phyloP scores from a whole-genome alignment of 2,329 filamentous ascomycete species.

The Aspergillus thermomutatus region DNA sequence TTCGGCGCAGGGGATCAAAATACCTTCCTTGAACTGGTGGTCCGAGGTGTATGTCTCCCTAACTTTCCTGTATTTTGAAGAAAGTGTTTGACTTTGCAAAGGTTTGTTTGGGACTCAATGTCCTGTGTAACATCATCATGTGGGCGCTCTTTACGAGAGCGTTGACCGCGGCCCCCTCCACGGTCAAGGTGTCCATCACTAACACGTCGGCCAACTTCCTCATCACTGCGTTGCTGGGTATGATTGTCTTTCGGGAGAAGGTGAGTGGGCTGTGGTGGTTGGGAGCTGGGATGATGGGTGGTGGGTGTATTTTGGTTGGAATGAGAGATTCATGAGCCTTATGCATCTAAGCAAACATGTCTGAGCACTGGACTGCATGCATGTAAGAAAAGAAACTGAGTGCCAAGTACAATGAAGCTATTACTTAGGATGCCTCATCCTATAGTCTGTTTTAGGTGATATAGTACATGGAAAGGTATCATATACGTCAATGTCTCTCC shows the following conservation, averaged over 20 bases:
- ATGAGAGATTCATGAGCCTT: slow-evolving; percentile 44
- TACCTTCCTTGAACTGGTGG: slow-evolving; percentile 46
- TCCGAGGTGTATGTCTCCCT: slow-evolving; percentile 49
- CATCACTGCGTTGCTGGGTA: slow-evolving; percentile 57
- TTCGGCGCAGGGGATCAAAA: slow-evolving; percentile 41
- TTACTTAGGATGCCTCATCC: slow-evolving; percentile 2
- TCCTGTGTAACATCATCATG: slow-evolving; percentile 62
- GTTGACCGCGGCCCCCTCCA: slow-evolving; percentile 57
- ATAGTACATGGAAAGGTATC: background rate
- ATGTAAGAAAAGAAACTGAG: background rate
- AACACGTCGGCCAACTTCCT: slow-evolving; percentile 64
- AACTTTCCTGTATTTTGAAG: slow-evolving; percentile 14
- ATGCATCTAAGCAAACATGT: background rate
- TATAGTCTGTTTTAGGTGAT: background rate
- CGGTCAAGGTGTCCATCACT: slow-evolving; percentile 61
- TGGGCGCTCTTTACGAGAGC: slow-evolving; percentile 64
- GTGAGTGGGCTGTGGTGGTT: slow-evolving; percentile 60
- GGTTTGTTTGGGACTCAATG: slow-evolving; percentile 60
- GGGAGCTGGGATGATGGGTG: slow-evolving; percentile 57
- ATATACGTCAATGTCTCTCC: slow-evolving; percentile 23
- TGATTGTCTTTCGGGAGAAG: slow-evolving; percentile 55
- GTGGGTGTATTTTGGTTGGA: slow-evolving; percentile 62
- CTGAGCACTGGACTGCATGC: background rate
- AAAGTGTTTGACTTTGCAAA: slow-evolving; percentile 21
- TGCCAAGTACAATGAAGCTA: background rate